Conservation (phyloP, 202 grass and related monocot genomes). For the Elaeis oleifera region DNA sequence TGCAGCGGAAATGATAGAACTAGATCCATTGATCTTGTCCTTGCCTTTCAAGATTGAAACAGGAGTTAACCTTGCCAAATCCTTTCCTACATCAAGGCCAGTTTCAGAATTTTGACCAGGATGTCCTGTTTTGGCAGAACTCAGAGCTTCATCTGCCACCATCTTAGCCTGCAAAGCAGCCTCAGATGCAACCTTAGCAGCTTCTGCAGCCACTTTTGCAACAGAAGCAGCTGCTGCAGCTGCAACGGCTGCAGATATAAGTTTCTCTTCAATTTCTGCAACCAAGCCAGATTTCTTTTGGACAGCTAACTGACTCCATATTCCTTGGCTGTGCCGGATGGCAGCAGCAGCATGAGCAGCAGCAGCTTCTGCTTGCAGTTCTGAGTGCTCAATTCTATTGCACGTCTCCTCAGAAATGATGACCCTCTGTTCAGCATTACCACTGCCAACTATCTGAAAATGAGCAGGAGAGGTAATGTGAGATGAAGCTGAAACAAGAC, state of each 20-base stretch:
- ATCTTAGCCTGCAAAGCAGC: slow-evolving; percentile 18
- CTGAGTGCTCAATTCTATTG: slow-evolving; percentile 54
- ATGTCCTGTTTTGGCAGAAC: neutral
- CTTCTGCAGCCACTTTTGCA: slow-evolving; percentile 20
- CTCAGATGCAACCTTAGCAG: slow-evolving; percentile 21
- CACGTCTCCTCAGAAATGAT: slow-evolving; percentile 49
- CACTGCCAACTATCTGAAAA: slow-evolving; percentile 34
- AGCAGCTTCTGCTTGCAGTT: too few relatives aligned
- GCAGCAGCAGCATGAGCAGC: neutral
- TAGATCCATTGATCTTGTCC: slow-evolving; percentile 6
- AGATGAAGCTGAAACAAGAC: slow-evolving; percentile 31
- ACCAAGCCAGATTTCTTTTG: slow-evolving; percentile 3
- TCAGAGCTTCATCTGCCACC: slow-evolving; percentile 14
- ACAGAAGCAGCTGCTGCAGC: slow-evolving; percentile 25
- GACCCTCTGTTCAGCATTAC: slow-evolving; percentile 30
- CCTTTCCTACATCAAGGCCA: slow-evolving; percentile 11
- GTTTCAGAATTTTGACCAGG: slow-evolving; percentile 8
- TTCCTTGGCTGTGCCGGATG: too few relatives aligned
- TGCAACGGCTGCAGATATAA: slow-evolving; percentile 17
- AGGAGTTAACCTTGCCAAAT: slow-evolving; percentile 10
- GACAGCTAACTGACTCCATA: slow-evolving; percentile 6
- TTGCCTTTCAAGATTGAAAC: slow-evolving; percentile 1
- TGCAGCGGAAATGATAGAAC: slow-evolving; percentile 8
- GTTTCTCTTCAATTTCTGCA: slow-evolving; percentile 8
- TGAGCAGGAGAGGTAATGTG: slow-evolving; percentile 43